These are phyloP conservation scores for Clonostachys rosea DNA, from an alignment of 2,329 filamentous ascomycete genomes.

Conservation along the genomic window DNA sequence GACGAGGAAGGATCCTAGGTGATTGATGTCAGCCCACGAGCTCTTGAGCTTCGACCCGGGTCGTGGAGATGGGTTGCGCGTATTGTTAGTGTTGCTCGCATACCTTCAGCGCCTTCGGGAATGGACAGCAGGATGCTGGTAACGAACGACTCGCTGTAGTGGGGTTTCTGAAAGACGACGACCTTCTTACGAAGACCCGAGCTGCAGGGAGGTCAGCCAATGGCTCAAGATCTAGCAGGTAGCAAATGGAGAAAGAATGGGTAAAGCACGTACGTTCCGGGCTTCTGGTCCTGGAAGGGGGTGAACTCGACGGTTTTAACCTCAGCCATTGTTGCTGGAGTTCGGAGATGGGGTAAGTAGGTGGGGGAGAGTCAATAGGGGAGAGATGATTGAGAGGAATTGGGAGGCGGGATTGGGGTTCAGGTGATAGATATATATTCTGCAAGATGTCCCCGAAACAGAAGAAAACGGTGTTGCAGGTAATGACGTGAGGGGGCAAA, in stretches of 20 bases:
- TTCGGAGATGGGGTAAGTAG: constrained; percentile 7
- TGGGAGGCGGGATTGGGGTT: constrained; percentile 4
- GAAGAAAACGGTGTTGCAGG: not conserved
- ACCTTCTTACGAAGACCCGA: constrained; percentile 99
- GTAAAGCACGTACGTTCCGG: constrained; percentile 74
- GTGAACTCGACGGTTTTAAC: constrained; percentile 74
- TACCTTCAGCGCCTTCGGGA: constrained; percentile 83
- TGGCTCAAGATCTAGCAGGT: not conserved
- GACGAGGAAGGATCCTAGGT: constrained; percentile 73
- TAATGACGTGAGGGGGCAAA: constrained; percentile 5
- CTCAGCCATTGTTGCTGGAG: constrained; percentile 49
- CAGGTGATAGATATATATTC: too few species aligned
- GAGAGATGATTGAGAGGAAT: constrained; percentile 8
- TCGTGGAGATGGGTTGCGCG: too few species aligned
- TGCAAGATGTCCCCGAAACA: not conserved
- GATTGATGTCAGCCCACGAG: not conserved
- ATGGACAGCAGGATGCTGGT: constrained; percentile 93
- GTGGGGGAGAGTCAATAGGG: constrained; percentile 1
- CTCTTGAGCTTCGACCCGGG: too few species aligned
- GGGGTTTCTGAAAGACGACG: constrained; percentile 88
- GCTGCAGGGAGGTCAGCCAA: constrained; percentile 38
- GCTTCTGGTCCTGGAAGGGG: constrained; percentile 95
- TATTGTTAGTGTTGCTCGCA: not conserved
- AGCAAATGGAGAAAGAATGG: not conserved
- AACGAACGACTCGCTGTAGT: constrained; percentile 97